A percentile compares a stretch with the other conserved stretches of the same genome.
Evolutionary conservation across 768 basidiomycete genomes (phyloP).

Genomic region (Trametes gibbosa): DNA sequence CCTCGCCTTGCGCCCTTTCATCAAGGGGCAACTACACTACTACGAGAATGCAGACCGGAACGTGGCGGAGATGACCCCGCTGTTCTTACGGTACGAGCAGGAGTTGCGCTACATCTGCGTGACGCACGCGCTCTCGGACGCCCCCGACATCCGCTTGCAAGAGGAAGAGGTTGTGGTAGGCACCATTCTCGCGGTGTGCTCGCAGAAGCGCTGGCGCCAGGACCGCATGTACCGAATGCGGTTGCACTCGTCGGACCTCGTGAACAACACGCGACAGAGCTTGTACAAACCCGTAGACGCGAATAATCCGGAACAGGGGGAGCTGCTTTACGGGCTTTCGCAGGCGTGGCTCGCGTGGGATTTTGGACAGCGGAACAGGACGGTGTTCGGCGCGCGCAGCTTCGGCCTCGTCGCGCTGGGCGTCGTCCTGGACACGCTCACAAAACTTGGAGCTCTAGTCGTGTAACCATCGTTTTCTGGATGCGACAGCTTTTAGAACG

Average conservation of each 20-base stretch:
- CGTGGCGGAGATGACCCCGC: conserved; percentile 30
- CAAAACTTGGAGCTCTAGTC: conserved; percentile 32
- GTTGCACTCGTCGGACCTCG: conserved; percentile 51
- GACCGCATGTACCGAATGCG: conserved; percentile 63
- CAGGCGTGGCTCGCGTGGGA: conserved; percentile 68
- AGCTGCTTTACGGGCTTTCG: conserved; percentile 35
- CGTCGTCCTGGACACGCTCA: conserved; percentile 57
- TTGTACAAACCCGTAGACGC: conserved; percentile 23
- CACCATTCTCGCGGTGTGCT: conserved; percentile 69
- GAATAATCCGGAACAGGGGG: conserved; percentile 18
- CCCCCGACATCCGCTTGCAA: conserved; percentile 50
- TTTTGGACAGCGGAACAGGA: conserved; percentile 42
- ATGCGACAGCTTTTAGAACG: neutral
- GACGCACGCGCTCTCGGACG: conserved; percentile 62
- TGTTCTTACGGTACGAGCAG: conserved; percentile 54
- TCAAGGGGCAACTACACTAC: conserved; percentile 23
- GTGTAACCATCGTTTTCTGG: neutral
- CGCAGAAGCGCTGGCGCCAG: conserved; percentile 56
- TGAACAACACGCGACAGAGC: conserved; percentile 45
- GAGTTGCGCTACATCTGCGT: conserved; percentile 70
- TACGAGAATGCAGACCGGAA: conserved; percentile 21
- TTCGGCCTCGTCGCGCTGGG: conserved; percentile 67
- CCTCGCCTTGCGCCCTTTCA: conserved; percentile 21
- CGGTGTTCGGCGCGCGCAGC: conserved; percentile 41
- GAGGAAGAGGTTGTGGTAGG: conserved; percentile 78